Evolutionary conservation across 176 grass and related monocot genomes (phyloP), one percentile per base, ranked within the genome.

Genomic region (Alopecurus myosuroides): DNA sequence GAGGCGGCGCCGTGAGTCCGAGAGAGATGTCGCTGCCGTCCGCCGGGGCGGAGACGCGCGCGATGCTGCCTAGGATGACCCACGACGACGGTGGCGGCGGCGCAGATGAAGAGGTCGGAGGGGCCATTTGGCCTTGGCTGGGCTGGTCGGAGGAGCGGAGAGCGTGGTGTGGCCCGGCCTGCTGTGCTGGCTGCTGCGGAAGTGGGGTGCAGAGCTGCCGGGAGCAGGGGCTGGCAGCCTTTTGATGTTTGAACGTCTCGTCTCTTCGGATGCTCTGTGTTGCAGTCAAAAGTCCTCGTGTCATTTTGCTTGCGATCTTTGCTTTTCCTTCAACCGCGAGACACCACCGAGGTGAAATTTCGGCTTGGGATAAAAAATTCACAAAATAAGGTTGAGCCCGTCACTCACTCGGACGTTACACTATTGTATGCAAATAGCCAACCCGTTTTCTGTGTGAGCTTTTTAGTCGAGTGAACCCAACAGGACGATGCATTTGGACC

Each of bases 21-120:
- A 78, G 12, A 35, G 52, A 58, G 52, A 78, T 6, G 35, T 78
- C 76, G 53, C 22, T 56, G 53, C n/a, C 20, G 34, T 60, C 76
- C 6, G 33, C 25, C 6, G 0, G 1, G 35, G 22, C 76, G 52
- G 76, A 6, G 64, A 78, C 36, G 64, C 77, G 63, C 8, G 50
- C 19, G 33, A 70, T 39, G 63, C 48, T 52, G n/a, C 64, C 64
- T 11, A 82, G 80, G 34, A 82, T 82, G 80, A 82, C 80, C 80
- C 80, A 82, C 13, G 76, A 60, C 7, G 76, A 60, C 5, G 74
- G 61, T 25, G 11, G 56, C 25, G 56, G 57, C n/a, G 51, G 51
- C 56, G 62, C 62, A 7, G 62, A 65, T 9, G 62, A 65, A 17
- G 62, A 65, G 62, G 62, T 35, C 12, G 62, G 62, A 20, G 30